phyloP scores from a whole-genome alignment of 169 alveolate species.

The Fabrea salina region DNA sequence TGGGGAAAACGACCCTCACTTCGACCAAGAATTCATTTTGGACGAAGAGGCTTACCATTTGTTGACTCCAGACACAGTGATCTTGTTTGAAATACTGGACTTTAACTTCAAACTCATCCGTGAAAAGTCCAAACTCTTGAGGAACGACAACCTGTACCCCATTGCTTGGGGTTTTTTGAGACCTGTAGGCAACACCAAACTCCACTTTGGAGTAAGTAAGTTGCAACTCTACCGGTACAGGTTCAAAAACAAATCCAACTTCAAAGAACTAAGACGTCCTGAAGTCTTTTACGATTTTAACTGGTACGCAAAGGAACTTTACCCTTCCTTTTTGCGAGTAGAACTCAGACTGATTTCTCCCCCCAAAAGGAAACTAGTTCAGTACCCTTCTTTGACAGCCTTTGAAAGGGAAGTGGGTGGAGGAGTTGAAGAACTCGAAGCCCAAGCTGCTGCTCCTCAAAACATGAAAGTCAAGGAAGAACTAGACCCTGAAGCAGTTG shows the following conservation, averaged over 20 bases:
- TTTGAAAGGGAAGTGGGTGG: conserved; percentile 29
- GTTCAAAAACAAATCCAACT: conserved; percentile 34
- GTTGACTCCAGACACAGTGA: conserved; percentile 49
- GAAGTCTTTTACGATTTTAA: conserved; percentile 68
- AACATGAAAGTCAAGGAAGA: conserved; percentile 41
- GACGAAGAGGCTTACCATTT: conserved; percentile 56
- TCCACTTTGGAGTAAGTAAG: conserved; percentile 58
- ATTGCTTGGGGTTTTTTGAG: conserved; percentile 80
- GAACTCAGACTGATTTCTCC: conserved; percentile 40
- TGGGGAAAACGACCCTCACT: conserved; percentile 68
- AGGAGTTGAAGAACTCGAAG: conserved; percentile 34
- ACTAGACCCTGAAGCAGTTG: conserved; percentile 38
- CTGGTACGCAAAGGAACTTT: conserved; percentile 61
- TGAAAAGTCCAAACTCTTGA: conserved; percentile 39
- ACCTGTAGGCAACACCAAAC: conserved; percentile 64
- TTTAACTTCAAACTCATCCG: conserved; percentile 54
- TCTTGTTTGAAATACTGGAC: conserved; percentile 75
- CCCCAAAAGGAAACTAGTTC: neutral
- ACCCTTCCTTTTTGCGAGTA: conserved; percentile 67
- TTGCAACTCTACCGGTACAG: conserved; percentile 66
- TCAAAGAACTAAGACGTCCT: conserved; percentile 59
- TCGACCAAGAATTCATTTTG: conserved; percentile 65
- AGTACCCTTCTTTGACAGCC: neutral
- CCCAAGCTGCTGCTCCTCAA: conserved; percentile 26
- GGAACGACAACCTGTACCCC: conserved; percentile 58